Conservation (phyloP, 805 yeast species). For the Ogataea glucozyma region DNA sequence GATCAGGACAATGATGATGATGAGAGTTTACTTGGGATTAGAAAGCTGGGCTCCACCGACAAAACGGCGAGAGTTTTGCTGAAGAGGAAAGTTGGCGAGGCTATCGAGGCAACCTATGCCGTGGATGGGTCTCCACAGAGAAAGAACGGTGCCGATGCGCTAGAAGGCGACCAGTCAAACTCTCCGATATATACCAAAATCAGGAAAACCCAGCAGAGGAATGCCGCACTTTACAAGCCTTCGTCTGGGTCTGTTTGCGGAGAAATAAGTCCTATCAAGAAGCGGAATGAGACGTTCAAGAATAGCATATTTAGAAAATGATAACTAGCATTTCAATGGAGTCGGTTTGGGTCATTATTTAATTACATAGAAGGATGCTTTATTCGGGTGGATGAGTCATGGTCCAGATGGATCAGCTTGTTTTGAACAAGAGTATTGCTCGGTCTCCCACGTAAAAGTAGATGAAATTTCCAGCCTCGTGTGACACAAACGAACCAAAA, state of each 20-base stretch:
- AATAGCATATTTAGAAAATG: slow-evolving; percentile 22
- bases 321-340: neutral
- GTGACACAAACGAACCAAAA: slow-evolving; percentile 79
- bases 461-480: slow-evolving; percentile 67
- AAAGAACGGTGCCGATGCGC: slow-evolving; percentile 8
- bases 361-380: neutral
- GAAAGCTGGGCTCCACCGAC: neutral
- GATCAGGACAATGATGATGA: slow-evolving; percentile 9
- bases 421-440: slow-evolving; percentile 71
- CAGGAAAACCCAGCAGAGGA: slow-evolving; percentile 15
- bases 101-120: slow-evolving; percentile 5
- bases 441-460: slow-evolving; percentile 70
- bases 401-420: slow-evolving; percentile 53
- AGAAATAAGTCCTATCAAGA: slow-evolving; percentile 28
- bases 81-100: slow-evolving; percentile 12
- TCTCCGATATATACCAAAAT: slow-evolving; percentile 27
- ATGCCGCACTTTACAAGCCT: slow-evolving; percentile 4
- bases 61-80: slow-evolving; percentile 6
- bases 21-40: neutral
- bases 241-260: slow-evolving; percentile 2
- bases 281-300: slow-evolving; percentile 20
- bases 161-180: slow-evolving; percentile 4
- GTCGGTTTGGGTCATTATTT: neutral
- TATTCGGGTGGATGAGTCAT: neutral
- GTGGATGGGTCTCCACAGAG: slow-evolving; percentile 14